Evolutionary conservation across 257 asterid species (phyloP).

Genomic region (Catharanthus roseus): DNA sequence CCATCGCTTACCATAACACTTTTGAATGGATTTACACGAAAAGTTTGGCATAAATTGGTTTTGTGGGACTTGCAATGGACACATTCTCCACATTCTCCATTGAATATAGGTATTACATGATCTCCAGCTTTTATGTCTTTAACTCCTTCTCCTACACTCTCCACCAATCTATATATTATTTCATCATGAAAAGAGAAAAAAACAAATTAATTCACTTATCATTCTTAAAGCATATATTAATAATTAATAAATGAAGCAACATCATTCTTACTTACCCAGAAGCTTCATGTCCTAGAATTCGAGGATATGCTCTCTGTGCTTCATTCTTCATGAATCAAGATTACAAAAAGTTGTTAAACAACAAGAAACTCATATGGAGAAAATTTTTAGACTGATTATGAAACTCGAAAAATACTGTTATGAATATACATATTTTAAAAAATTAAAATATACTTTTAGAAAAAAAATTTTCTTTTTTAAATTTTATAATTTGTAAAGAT

Average conservation of each 20-base stretch:
- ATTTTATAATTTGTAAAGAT: no score
- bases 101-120: constrained; percentile 59
- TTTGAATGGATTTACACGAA: constrained; percentile 52
- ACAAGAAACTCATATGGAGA: no score
- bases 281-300: constrained; percentile 85
- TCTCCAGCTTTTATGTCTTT: constrained; percentile 51
- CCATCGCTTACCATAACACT: constrained; percentile 57
- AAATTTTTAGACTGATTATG: no score
- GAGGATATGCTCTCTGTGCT: constrained; percentile 56
- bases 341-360: not conserved
- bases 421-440: no score
- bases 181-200: no score
- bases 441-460: no score
- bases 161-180: constrained; percentile 60
- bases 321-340: constrained; percentile 35
- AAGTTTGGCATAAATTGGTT: constrained; percentile 53
- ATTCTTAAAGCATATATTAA: no score
- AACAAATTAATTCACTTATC: no score
- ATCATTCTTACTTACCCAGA: constrained; percentile 54
- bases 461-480: no score
- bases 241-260: no score
- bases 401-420: no score
- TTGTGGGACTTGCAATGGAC: constrained; percentile 46
- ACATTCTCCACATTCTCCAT: constrained; percentile 68
- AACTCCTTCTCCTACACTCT: constrained; percentile 83